These are phyloP conservation scores for Termitomyces bulborhizus DNA, from an alignment of 768 basidiomycete genomes.

Conservation along the genomic window DNA sequence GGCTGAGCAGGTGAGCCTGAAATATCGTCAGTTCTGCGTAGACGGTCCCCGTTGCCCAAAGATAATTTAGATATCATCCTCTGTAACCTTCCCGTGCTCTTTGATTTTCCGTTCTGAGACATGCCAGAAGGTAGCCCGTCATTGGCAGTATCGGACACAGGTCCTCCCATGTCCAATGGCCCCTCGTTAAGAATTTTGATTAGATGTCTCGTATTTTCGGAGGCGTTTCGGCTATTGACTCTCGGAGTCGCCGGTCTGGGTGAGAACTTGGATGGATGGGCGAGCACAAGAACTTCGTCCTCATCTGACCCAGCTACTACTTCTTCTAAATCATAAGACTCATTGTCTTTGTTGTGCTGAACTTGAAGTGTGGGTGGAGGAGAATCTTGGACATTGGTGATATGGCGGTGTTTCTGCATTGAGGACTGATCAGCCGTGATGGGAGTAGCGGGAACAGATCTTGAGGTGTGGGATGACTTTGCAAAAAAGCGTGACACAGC, in stretches of 20 bases:
- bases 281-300: slow-evolving; percentile 29
- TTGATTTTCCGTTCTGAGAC: slow-evolving; percentile 40
- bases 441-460: slow-evolving; percentile 24
- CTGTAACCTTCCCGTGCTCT: slow-evolving; percentile 58
- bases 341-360: slow-evolving; percentile 55
- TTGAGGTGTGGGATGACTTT: slow-evolving; percentile 23
- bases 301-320: slow-evolving; percentile 67
- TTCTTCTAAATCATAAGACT: slow-evolving; percentile 72
- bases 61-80: slow-evolving; percentile 81
- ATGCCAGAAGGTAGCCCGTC: slow-evolving; percentile 18
- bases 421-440: slow-evolving; percentile 19
- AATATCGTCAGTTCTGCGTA: slow-evolving; percentile 17
- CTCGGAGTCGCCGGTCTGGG: slow-evolving; percentile 15
- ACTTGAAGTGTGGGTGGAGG: slow-evolving; percentile 47
- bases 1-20: slow-evolving; percentile 8
- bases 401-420: slow-evolving; percentile 22
- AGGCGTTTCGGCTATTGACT: slow-evolving; percentile 24
- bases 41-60: slow-evolving; percentile 37
- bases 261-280: slow-evolving; percentile 15
- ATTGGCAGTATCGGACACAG: slow-evolving; percentile 39
- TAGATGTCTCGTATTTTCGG: slow-evolving; percentile 44
- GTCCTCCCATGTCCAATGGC: slow-evolving; percentile 51
- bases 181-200: slow-evolving; percentile 53
- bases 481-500: slow-evolving; percentile 20
- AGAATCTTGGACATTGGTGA: slow-evolving; percentile 22